Evolutionary conservation across 768 basidiomycete species (phyloP), one percentile per base, ranked within the genome.

Genomic region (Lactifluus echinatus): DNA sequence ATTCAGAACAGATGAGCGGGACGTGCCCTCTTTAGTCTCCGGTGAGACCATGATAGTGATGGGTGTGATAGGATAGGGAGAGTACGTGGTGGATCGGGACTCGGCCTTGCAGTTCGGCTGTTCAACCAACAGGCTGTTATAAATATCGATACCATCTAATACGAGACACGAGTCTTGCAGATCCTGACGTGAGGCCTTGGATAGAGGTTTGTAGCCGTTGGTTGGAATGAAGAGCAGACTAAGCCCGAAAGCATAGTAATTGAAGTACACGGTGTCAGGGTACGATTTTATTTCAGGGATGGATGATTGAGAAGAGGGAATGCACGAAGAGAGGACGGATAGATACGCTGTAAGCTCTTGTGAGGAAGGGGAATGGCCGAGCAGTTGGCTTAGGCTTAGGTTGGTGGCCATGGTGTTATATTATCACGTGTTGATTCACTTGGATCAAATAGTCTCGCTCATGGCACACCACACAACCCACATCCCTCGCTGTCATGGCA

Each of bases 251-350:
- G 76, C 31, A 66, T 77, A 79, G 73, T 91, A 94, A 69, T 90
- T 94, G 74, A 89, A 80, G 74, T 93, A 98, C 62, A 92, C 82
- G 8, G 80, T 79, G 68, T 96, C 91, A 28, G 89, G 68, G 68
- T 90, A 93, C 0, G 82, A 74, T 68, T 89, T 92, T 70, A 92
- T 72, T 63, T 89, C 80, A 31, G 89, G 84, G n/a, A 62, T 64
- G 4, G 66, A 34, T 17, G 61, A 50, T 15, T 33, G 47, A 48
- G 47, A 34, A 2, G 60, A 51, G 15, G 68, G 39, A n/a, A 58
- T 46, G 19, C 59, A 60, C 11, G 69, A 42, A 11, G 70, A 54
- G 1, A 72, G 57, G 8, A 64, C 37, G 7, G 72, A 64, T 55
- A 88, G 71, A 59, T 77, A 81, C 10, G 69, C 66, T 6, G 69